Evolutionary conservation across 2,329 filamentous ascomycete genomes (phyloP).

Genomic region (Penicillium sp.): DNA sequence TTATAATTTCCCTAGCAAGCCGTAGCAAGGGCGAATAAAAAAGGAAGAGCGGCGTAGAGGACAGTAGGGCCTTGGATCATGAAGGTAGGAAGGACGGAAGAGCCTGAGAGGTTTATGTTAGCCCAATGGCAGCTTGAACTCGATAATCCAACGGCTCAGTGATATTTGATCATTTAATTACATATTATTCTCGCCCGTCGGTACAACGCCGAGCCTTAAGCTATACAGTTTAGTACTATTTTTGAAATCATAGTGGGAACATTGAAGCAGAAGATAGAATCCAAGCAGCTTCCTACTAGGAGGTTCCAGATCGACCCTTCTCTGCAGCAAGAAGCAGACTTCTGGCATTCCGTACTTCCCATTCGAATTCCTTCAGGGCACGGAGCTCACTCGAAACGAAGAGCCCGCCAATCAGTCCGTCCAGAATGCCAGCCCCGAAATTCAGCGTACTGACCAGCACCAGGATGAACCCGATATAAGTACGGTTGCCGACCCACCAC

Average conservation of each 20-base stretch:
- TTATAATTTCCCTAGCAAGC: background rate
- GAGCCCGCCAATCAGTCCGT: slow-evolving; percentile 82
- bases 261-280: background rate
- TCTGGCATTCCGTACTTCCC: slow-evolving; percentile 78
- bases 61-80: too few relatives aligned
- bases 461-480: slow-evolving; percentile 78
- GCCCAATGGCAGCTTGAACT: too few relatives aligned
- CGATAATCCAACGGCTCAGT: background rate
- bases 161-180: background rate
- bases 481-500: slow-evolving; percentile 75
- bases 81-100: too few relatives aligned
- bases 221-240: background rate
- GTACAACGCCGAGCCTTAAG: background rate
- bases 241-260: background rate
- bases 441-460: slow-evolving; percentile 78
- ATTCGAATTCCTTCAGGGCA: slow-evolving; percentile 86
- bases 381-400: slow-evolving; percentile 86
- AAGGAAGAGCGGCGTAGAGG: too few relatives aligned
- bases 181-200: background rate
- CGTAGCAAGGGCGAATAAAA: too few relatives aligned
- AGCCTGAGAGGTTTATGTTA: too few relatives aligned
- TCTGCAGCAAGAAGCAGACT: slow-evolving; percentile 28
- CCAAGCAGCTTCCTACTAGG: background rate
- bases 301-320: slow-evolving; percentile 3
- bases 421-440: slow-evolving; percentile 74